Evolutionary conservation across 495 filamentous ascomycete species (phyloP), one percentile per base, ranked within the genome.

Genomic region (Sphaerosporella brunnea): DNA sequence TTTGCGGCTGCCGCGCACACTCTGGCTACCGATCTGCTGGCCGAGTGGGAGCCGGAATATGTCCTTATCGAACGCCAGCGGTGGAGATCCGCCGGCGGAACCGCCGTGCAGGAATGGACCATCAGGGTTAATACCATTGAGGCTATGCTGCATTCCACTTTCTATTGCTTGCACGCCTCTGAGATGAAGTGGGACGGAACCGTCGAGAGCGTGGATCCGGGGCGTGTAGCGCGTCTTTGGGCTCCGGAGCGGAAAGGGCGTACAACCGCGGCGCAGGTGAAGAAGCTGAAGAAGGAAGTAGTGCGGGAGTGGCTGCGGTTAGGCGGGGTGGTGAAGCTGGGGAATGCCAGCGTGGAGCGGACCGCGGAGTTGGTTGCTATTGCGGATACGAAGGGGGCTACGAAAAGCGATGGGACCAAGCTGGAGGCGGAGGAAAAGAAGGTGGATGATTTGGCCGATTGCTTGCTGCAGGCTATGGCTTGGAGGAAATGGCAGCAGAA

Each of bases 391-490:
- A 43, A 21, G 39, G 18, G 39, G 19, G 21, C 48, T 34, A 51
- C 45, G 10, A 39, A 46, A 46, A 53, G 41, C 35, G 54, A 51
- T 47, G 53, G 45, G 41, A 60, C 49, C 35, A 66, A 16, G 16
- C 8, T 37, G 8, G 18, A 7, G 18, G 9, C 35, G 7, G 35
- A 8, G 35, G 35, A 37, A 18, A 35, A 15, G 16, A 96, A 96
- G 62, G 56, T 93, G 53, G 88, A 96, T 66, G 88, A 96, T 69
- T 66, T 96, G 51, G 82, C 85, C 4, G 88, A 96, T 72, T 82
- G 80, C 62, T 62, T 95, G 24, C 56, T 94, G 51, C 88, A 96
- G 65, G 90, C 80, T 0, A 65, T 85, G 51, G 80, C 84, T 8
- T 94, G 82, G 82, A 61, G 87, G 41, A 70, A 79, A 47, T 96